These are phyloP conservation scores for Myriosclerotinia duriaeana DNA, from an alignment of 2,329 filamentous ascomycete genomes.

Conservation along the genomic window DNA sequence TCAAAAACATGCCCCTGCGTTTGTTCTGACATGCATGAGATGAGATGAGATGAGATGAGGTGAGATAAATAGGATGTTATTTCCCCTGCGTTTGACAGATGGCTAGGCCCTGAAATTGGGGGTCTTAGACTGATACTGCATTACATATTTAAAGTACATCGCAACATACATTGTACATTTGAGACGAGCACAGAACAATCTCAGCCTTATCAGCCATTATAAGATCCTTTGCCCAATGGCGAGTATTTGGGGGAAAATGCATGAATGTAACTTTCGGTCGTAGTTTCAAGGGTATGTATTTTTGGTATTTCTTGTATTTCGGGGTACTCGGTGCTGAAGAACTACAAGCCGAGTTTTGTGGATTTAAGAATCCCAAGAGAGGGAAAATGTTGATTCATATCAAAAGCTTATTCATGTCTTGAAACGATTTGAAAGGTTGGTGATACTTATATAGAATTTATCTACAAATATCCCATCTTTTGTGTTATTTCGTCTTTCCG, in stretches of 20 bases:
- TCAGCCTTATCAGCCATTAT: conserved; percentile 6
- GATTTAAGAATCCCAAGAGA: neutral
- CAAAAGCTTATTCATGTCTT: neutral
- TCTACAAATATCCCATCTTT: conserved; percentile 2
- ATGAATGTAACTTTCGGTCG: too few species aligned
- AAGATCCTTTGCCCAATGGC: too few species aligned
- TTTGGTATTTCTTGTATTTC: too few species aligned
- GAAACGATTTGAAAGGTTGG: neutral
- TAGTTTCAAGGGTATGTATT: neutral
- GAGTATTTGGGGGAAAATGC: too few species aligned
- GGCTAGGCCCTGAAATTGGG: neutral
- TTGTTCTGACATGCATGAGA: conserved; percentile 10
- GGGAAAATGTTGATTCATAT: neutral
- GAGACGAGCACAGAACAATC: too few species aligned
- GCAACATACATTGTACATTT: too few species aligned
- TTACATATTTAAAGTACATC: neutral
- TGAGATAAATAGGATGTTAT: neutral
- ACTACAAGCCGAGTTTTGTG: neutral
- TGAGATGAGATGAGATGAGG: conserved; percentile 7
- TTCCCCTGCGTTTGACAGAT: conserved; percentile 1
- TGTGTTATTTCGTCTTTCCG: neutral
- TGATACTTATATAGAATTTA: neutral
- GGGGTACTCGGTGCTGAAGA: too few species aligned
- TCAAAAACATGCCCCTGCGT: neutral
- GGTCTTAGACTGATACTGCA: neutral